Conservation (phyloP, 768 basidiomycete genomes). For the Pleurotus eryngii region DNA sequence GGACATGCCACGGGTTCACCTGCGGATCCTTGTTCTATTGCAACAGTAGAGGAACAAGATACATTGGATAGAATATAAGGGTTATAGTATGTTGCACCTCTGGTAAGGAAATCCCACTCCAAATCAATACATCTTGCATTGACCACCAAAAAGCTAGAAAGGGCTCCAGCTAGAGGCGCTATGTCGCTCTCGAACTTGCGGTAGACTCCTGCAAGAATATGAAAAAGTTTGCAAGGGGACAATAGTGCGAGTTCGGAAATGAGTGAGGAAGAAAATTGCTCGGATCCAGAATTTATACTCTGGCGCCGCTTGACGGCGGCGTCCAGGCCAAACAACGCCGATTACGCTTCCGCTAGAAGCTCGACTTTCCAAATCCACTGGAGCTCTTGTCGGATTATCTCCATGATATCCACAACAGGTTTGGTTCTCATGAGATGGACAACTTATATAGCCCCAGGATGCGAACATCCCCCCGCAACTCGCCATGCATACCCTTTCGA, state of each 20-base stretch:
- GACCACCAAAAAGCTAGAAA: background rate
- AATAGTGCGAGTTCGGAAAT: constrained; percentile 5
- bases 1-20: background rate
- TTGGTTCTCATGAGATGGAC: no score
- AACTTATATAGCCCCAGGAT: no score
- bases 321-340: no score
- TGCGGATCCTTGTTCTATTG: background rate
- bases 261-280: background rate
- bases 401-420: no score
- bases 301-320: no score
- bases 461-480: no score
- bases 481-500: no score
- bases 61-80: background rate
- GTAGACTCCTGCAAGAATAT: constrained; percentile 7
- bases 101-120: constrained; percentile 7
- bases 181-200: background rate
- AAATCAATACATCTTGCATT: background rate
- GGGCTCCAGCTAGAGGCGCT: constrained; percentile 7
- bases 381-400: no score
- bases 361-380: background rate
- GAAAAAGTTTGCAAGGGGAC: constrained; percentile 4
- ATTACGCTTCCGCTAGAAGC: background rate
- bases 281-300: no score
- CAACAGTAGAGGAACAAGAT: background rate
- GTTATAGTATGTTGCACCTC: background rate